Evolutionary conservation across 805 yeast species (phyloP).

Genomic region (Myxozyma geophila): DNA sequence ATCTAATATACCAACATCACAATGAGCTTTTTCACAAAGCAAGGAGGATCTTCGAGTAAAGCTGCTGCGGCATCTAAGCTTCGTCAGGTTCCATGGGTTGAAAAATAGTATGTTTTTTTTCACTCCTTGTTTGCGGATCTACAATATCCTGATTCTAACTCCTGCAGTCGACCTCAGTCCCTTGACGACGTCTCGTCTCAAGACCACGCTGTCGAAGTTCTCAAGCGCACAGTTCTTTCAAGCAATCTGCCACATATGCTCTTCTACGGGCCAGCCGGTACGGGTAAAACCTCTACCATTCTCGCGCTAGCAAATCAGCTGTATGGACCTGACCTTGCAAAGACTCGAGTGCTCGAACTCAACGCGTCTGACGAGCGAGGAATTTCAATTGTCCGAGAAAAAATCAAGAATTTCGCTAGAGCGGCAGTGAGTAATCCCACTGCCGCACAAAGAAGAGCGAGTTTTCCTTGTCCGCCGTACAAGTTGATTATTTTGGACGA

Average conservation of each 20-base stretch:
- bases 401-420: conserved; percentile 84
- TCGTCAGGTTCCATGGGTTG: conserved; percentile 76
- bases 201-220: conserved; percentile 81
- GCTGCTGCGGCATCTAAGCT: conserved; percentile 7
- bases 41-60: conserved; percentile 13
- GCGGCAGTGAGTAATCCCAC: conserved; percentile 81
- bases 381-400: conserved; percentile 82
- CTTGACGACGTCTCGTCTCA: conserved; percentile 91
- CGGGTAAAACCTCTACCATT: conserved; percentile 89
- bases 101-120: conserved; percentile 61
- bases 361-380: conserved; percentile 94
- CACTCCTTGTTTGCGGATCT: neutral
- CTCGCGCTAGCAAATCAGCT: conserved; percentile 79
- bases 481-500: conserved; percentile 91
- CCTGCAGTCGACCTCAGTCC: conserved; percentile 72
- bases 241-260: conserved; percentile 76
- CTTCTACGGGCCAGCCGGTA: conserved; percentile 93
- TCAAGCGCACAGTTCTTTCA: conserved; percentile 75
- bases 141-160: neutral
- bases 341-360: conserved; percentile 74
- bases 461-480: conserved; percentile 96
- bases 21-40: conserved; percentile 4
- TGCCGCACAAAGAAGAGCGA: conserved; percentile 60
- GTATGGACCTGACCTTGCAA: conserved; percentile 72
- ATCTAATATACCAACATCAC: neutral